Evolutionary conservation across 129 eudicot species (phyloP).

Genomic region (Glebionis coronaria): DNA sequence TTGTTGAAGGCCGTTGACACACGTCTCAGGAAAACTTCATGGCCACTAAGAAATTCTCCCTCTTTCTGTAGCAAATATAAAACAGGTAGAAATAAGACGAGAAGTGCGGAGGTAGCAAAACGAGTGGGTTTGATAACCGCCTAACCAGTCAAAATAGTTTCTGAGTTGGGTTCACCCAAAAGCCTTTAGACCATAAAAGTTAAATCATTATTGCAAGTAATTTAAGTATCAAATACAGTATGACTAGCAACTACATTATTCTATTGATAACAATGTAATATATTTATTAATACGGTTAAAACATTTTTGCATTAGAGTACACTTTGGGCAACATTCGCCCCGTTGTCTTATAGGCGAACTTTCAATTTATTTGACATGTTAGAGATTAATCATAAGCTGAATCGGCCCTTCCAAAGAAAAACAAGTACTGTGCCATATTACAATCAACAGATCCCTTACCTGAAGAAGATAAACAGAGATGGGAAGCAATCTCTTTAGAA

Average conservation of each 20-base stretch:
- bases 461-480: slow-evolving; percentile 93
- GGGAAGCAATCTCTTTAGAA: slow-evolving; percentile 89
- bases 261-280: too few species aligned
- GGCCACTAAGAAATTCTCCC: slow-evolving; percentile 85
- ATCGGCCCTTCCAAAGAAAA: neutral
- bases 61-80: slow-evolving; percentile 65
- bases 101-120: neutral
- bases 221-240: neutral
- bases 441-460: slow-evolving; percentile 38
- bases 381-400: too few species aligned
- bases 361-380: too few species aligned
- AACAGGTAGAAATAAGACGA: neutral
- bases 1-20: slow-evolving; percentile 66
- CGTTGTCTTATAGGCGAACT: too few species aligned
- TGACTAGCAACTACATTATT: neutral
- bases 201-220: too few species aligned
- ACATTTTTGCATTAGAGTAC: too few species aligned
- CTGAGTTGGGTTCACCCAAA: too few species aligned
- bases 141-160: too few species aligned
- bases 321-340: too few species aligned
- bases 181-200: too few species aligned
- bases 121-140: neutral
- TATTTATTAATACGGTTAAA: too few species aligned
- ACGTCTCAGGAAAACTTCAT: slow-evolving; percentile 79
- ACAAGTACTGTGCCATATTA: neutral